These are phyloP conservation scores for Leptodermis oblonga DNA, from an alignment of 257 asterid species.

Conservation along the genomic window DNA sequence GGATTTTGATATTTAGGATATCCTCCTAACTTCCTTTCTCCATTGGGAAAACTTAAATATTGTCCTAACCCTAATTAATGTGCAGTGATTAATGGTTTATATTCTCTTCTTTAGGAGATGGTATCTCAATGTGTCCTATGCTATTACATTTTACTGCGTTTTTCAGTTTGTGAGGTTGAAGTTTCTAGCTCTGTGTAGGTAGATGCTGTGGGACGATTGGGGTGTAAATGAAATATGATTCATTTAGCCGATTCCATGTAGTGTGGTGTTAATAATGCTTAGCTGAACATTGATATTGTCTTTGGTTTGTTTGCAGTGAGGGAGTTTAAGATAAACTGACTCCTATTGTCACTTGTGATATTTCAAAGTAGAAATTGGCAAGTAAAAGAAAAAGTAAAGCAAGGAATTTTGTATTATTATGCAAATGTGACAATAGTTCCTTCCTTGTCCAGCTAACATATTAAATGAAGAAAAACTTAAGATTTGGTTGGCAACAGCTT, in stretches of 20 bases:
- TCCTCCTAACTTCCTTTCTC: constrained; percentile 15
- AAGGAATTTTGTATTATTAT: neutral
- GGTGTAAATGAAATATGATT: too few species aligned
- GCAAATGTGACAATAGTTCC: neutral
- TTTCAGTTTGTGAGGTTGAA: too few species aligned
- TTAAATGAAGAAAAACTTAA: too few species aligned
- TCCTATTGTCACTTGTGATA: too few species aligned
- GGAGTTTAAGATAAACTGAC: neutral
- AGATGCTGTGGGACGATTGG: too few species aligned
- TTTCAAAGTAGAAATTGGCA: too few species aligned
- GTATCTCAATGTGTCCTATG: too few species aligned
- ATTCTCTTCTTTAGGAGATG: neutral
- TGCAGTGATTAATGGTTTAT: constrained; percentile 3
- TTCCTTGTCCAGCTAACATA: neutral
- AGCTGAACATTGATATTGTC: neutral
- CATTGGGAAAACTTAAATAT: constrained; percentile 9
- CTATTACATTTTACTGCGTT: too few species aligned
- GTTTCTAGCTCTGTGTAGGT: too few species aligned
- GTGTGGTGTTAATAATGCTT: neutral
- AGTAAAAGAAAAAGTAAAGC: neutral
- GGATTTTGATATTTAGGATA: constrained; percentile 27
- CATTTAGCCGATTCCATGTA: too few species aligned
- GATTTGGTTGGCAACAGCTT: too few species aligned
- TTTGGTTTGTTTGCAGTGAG: neutral
- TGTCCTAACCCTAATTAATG: constrained; percentile 7